Base-by-base conservation (phyloP, 176 grass and related monocot species). In the Tuctoria greenei region DNA sequence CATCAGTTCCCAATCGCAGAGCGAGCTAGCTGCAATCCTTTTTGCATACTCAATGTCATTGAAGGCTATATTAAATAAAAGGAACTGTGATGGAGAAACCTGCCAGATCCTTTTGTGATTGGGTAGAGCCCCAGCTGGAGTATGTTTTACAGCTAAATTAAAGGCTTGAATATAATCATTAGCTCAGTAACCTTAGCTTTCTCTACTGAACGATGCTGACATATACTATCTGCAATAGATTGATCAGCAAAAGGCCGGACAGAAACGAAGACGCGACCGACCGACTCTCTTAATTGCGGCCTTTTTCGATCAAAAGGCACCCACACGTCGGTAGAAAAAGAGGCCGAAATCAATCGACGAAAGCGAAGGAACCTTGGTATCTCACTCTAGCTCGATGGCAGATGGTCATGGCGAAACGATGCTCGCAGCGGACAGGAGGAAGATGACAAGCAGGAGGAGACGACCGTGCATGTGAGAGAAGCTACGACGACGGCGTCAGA, bases 281-380 rank as follows among this genome's bases (percentile, higher is more conserved):
- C 52, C 80, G 84, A 28, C 44, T 47, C 83, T 10, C 80, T 80
- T 79, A n/a, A n/a, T 31, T 31, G 14, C 79, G 77, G 34, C 76
- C 66, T 69, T 74, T 74, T 60, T 28, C 14, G 41, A 37, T 15
- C 25, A 11, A 71, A 37, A 36, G 28, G 17, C 21, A 35, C 3
- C 18, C 45, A 11, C 65, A 10, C 51, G 51, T 21, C 20, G 20
- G 6, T 9, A 21, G 18, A 2, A 34, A 49, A 34, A 20, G 43
- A 1, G 82, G 50, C 17, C 37, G 15, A 47, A 40, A 11, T 38
- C 39, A 65, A 16, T 31, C 42, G 9, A 43, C 10, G 71, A 68
- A 69, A 76, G 56, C 73, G 55, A 63, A 50, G 61, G 55, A 28
- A 62, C 17, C 67, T 41, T 10, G 35, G 42, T n/a, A n/a, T 38